A percentile compares a stretch with the other conserved stretches of the same genome.
These are phyloP conservation scores for Leccinellum albellum DNA, from an alignment of 768 basidiomycete species.

Conservation along the genomic window DNA sequence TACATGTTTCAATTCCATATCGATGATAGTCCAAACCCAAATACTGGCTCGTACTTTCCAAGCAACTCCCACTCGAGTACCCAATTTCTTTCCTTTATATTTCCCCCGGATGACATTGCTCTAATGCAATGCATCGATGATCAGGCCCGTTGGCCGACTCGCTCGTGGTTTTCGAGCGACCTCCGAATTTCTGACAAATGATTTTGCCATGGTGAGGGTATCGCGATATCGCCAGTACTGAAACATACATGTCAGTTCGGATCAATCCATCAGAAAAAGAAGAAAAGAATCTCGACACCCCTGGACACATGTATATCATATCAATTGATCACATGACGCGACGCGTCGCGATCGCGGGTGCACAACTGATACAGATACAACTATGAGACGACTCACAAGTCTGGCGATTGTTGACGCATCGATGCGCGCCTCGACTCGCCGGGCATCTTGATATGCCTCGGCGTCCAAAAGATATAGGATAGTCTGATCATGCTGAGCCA, in stretches of 20 bases:
- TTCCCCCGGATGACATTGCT: not conserved
- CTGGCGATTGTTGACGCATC: conserved; percentile 23
- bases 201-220: conserved; percentile 31
- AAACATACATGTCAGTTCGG: not conserved
- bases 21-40: not conserved
- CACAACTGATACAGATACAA: not conserved
- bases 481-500: conserved; percentile 36
- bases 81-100: not conserved
- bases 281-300: not conserved
- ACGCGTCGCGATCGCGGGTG: not conserved
- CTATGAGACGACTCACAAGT: conserved; percentile 18
- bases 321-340: not conserved
- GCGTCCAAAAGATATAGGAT: conserved; percentile 52
- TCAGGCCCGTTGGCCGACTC: conserved; percentile 12
- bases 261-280: not conserved
- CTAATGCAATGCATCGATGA: not conserved
- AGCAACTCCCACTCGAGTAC: not conserved
- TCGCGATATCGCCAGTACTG: conserved; percentile 16
- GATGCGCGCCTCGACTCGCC: conserved; percentile 31
- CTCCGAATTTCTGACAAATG: conserved; percentile 29
- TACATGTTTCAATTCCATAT: not conserved
- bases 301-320: not conserved
- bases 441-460: conserved; percentile 49
- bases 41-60: not conserved
- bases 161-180: conserved; percentile 28